Percentiles rank a stretch among this genome's conserved stretches.
Evolutionary conservation across 1,139 yeast species (phyloP).

Genomic region (Yamadazyma siamensis): DNA sequence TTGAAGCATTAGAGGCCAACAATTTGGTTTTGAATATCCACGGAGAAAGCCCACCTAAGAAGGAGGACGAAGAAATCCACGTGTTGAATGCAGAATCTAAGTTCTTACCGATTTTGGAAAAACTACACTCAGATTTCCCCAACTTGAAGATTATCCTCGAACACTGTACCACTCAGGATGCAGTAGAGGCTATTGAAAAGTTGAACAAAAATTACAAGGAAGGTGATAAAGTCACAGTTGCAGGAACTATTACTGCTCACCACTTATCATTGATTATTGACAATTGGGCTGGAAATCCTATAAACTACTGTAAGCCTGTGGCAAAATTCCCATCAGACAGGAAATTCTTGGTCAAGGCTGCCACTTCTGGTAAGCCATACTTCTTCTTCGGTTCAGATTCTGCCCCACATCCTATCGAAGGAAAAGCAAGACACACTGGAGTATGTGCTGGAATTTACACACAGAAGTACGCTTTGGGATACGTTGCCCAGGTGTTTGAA

Average conservation of each 20-base stretch:
- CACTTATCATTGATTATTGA: conserved; percentile 87
- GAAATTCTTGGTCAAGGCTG: conserved; percentile 78
- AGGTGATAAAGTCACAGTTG: conserved; percentile 54
- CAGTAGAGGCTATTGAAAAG: conserved; percentile 69
- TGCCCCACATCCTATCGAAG: conserved; percentile 88
- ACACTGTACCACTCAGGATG: conserved; percentile 91
- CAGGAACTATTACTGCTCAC: conserved; percentile 95
- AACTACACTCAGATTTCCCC: conserved; percentile 82
- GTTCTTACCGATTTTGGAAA: conserved; percentile 85
- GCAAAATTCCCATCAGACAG: conserved; percentile 89
- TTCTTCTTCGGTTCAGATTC: conserved; percentile 97
- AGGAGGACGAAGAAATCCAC: conserved; percentile 56
- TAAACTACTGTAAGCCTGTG: conserved; percentile 95
- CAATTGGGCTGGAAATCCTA: conserved; percentile 95
- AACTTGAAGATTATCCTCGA: conserved; percentile 82
- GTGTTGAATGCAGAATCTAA: conserved; percentile 92
- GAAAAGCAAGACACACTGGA: conserved; percentile 72
- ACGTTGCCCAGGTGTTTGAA: conserved; percentile 85
- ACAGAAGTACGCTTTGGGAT: conserved; percentile 77
- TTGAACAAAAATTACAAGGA: conserved; percentile 55
- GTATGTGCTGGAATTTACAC: conserved; percentile 98
- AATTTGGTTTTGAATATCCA: conserved; percentile 80
- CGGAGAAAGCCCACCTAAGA: conserved; percentile 86
- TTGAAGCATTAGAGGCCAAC: conserved; percentile 79
- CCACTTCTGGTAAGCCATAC: conserved; percentile 87